Evolutionary conservation across 2,329 filamentous ascomycete genomes (phyloP), one percentile per base, ranked within the genome.

Genomic region (Colletotrichum zoysiae): DNA sequence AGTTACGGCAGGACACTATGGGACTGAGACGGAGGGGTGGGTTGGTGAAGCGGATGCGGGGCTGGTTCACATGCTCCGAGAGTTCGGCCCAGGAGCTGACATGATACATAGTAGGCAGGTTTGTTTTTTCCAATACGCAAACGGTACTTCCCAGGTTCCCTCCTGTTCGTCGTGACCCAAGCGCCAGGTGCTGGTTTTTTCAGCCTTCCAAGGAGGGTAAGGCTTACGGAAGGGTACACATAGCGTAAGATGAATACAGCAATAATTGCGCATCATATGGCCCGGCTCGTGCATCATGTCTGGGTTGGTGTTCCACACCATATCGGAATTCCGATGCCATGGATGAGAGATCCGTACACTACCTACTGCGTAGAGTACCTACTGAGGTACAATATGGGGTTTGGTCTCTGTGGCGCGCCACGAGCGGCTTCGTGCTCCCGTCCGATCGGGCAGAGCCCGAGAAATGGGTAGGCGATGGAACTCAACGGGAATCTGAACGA

Each of bases 181-280:
- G 51, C 68, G 42, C 57, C 42, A 44, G 35, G 57, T 69, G 65
- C 65, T 58, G 65, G 63, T 8, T 63, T 55, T 58, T 64, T 59
- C 58, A 59, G 51, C 42, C 40, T 7, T 48, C 8, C 55, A 42
- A 16, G 33, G 26, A 55, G 20, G 51, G 38, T 30, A 40, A 42
- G 40, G 35, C 30, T 20, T 3, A 35, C 23, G 38, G 26, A 48
- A 42, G 11, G 23, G 30, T 51, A 8, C 42, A 3, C 6, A 20
- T 18, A 46, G 59, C 16, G 33, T 2, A 14, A 42, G 59, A 71
- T 69, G 69, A 65, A 64, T 69, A 55, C 55, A 23, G 23, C 8
- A 40, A 69, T 71, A 71, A 58, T 46, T 69, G 69, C 59, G 38
- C 48, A 69, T 71, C 58, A 63, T 71, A 69, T 63, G 65, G 55